Base-by-base conservation (phyloP, 345 rosid genomes). In the Eutrema heterophyllum region DNA sequence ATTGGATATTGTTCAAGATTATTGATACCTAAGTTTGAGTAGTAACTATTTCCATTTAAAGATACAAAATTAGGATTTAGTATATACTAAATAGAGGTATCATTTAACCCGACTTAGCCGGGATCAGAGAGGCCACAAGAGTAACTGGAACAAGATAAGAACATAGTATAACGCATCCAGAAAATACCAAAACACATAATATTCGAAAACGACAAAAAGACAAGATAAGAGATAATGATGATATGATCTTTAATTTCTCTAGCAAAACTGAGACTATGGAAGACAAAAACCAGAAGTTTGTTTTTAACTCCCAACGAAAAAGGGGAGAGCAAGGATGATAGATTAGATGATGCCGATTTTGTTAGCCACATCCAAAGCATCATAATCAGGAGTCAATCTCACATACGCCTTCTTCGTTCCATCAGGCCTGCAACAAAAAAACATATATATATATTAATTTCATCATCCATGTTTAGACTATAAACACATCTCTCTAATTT, bases 301-400 rank as follows among this genome's bases (percentile, higher is more conserved):
- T 70, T 36, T 21, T 45, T 0, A 58, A 59, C 46, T 41, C 14
- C 52, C 45, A 49, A 63, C 26, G 46, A 27, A 30, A 75, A n/a
- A 69, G 3, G 33, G 27, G 26, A 43, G 50, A 44, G 11, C 9
- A n/a, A 9, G 0, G 2, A 16, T 7, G 43, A 51, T 41, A 10
- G 5, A 81, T 85, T 84, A 94, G 62, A 92, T 92, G 66, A 94
- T 89, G 5, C 98, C 98, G 45, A 94, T 94, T 78, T 94, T 94
- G 89, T 92, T 94, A 18, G 96, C 98, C n/a, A 91, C 96, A 50
- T 89, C 98, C 88, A 94, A 83, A 18, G 97, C 98, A 76, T 91
- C 97, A 8, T 79, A 84, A 67, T 94, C 98, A 4, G 97, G 97
- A 5, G 95, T 88, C 88, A 94, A 78, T 84, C 98, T 86, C 12